Percentiles rank a stretch among this genome's conserved stretches.
Evolutionary conservation across 768 basidiomycete species (phyloP).

Genomic region (Myochromella boudieri): DNA sequence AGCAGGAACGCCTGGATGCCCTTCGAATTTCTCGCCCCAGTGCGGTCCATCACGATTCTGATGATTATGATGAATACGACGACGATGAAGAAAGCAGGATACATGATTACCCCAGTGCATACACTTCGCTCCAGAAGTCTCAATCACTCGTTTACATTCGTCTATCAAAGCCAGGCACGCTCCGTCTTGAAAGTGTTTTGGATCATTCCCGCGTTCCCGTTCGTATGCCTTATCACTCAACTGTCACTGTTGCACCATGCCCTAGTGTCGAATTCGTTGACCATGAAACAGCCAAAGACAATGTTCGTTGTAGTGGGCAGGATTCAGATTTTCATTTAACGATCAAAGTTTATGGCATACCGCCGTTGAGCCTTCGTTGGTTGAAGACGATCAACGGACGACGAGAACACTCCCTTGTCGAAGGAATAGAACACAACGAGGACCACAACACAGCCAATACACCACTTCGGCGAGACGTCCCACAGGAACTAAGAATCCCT

Average conservation of each 20-base stretch:
- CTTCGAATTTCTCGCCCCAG: slow-evolving; percentile 45
- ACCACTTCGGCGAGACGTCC: slow-evolving; percentile 20
- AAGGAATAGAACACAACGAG: slow-evolving; percentile 74
- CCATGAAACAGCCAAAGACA: slow-evolving; percentile 34
- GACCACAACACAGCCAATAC: slow-evolving; percentile 21
- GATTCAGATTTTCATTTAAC: slow-evolving; percentile 53
- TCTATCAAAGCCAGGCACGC: slow-evolving; percentile 67
- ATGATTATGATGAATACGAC: slow-evolving; percentile 71
- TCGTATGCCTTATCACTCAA: slow-evolving; percentile 60
- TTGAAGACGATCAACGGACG: slow-evolving; percentile 64
- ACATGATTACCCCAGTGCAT: slow-evolving; percentile 27
- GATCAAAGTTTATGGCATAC: slow-evolving; percentile 71
- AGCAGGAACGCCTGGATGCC: slow-evolving; percentile 54
- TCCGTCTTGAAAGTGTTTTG: slow-evolving; percentile 72
- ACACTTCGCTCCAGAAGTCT: slow-evolving; percentile 62
- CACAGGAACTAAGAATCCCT: slow-evolving; percentile 67
- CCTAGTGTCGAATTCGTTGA: slow-evolving; percentile 71
- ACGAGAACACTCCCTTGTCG: slow-evolving; percentile 73
- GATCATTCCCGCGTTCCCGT: slow-evolving; percentile 74
- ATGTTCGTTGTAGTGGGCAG: slow-evolving; percentile 70
- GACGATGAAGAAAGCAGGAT: slow-evolving; percentile 61
- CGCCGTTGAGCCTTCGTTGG: slow-evolving; percentile 79
- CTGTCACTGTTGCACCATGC: slow-evolving; percentile 79
- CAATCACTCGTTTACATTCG: slow-evolving; percentile 75
- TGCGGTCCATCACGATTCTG: slow-evolving; percentile 29